These are phyloP conservation scores for Rossbeevera mucosa DNA, from an alignment of 768 basidiomycete genomes.

Conservation along the genomic window DNA sequence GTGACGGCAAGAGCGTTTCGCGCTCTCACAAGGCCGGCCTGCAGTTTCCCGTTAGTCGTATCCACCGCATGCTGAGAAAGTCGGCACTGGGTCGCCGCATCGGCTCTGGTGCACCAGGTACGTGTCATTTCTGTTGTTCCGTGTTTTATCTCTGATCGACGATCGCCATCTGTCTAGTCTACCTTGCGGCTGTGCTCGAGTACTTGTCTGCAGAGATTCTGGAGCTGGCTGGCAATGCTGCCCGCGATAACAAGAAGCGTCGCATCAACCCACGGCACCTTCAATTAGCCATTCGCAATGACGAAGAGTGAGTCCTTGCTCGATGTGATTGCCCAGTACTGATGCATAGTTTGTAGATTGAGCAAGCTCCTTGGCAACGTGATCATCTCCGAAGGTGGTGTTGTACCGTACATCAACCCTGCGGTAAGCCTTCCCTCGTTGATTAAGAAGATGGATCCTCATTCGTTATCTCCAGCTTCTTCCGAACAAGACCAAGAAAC, in stretches of 20 bases:
- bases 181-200: constrained; percentile 89
- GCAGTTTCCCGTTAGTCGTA: constrained; percentile 88
- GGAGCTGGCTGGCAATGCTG: constrained; percentile 87
- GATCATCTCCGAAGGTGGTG: constrained; percentile 94
- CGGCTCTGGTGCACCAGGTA: constrained; percentile 83
- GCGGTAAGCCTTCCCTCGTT: constrained; percentile 33
- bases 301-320: constrained; percentile 64
- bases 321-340: not conserved
- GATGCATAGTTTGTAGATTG: constrained; percentile 39
- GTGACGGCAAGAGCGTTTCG: constrained; percentile 48
- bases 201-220: constrained; percentile 92
- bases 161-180: constrained; percentile 44
- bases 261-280: constrained; percentile 95
- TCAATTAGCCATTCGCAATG: constrained; percentile 91
- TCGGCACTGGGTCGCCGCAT: constrained; percentile 86
- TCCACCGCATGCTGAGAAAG: constrained; percentile 83
- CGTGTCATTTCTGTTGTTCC: not conserved
- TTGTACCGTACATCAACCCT: constrained; percentile 76
- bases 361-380: constrained; percentile 73
- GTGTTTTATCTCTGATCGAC: constrained; percentile 10
- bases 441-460: not conserved
- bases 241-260: constrained; percentile 89
- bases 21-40: constrained; percentile 75
- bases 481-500: constrained; percentile 29
- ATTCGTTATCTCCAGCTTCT: constrained; percentile 21